Evolutionary conservation across 345 rosid genomes (phyloP).

Genomic region (Aethionema arabicum): DNA sequence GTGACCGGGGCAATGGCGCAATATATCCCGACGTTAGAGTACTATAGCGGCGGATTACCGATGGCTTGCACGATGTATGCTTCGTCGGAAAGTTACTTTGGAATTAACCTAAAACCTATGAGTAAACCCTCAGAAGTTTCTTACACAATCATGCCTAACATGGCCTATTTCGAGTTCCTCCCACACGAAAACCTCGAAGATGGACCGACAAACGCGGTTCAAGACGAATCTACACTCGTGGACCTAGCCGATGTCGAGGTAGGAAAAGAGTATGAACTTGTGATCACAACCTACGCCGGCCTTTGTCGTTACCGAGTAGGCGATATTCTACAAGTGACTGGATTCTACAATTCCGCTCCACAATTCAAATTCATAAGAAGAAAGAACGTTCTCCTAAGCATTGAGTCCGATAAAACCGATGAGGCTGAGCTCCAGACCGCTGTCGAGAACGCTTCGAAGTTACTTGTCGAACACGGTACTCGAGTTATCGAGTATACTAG

Average conservation of each 20-base stretch:
- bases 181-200: slow-evolving; percentile 46
- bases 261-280: slow-evolving; percentile 80
- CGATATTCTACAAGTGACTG: slow-evolving; percentile 76
- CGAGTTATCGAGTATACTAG: slow-evolving; percentile 85
- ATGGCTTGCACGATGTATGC: slow-evolving; percentile 94
- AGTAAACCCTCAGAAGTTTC: slow-evolving; percentile 75
- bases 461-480: slow-evolving; percentile 51
- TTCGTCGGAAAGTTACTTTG: slow-evolving; percentile 91
- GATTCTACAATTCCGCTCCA: slow-evolving; percentile 73
- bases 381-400: slow-evolving; percentile 81
- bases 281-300: slow-evolving; percentile 79
- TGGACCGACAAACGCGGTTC: neutral
- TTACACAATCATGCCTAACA: slow-evolving; percentile 91
- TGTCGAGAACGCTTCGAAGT: slow-evolving; percentile 56
- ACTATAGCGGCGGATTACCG: slow-evolving; percentile 75
- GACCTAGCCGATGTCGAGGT: slow-evolving; percentile 70
- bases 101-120: slow-evolving; percentile 81
- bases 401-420: slow-evolving; percentile 87
- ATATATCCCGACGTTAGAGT: slow-evolving; percentile 85
- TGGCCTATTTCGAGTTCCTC: slow-evolving; percentile 84
- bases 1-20: slow-evolving; percentile 98
- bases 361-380: slow-evolving; percentile 75
- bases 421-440: slow-evolving; percentile 85
- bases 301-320: slow-evolving; percentile 82
- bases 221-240: slow-evolving; percentile 41